These are phyloP conservation scores for Aureobasidium sp. DNA, from an alignment of 2,329 filamentous ascomycete species.

Conservation along the genomic window DNA sequence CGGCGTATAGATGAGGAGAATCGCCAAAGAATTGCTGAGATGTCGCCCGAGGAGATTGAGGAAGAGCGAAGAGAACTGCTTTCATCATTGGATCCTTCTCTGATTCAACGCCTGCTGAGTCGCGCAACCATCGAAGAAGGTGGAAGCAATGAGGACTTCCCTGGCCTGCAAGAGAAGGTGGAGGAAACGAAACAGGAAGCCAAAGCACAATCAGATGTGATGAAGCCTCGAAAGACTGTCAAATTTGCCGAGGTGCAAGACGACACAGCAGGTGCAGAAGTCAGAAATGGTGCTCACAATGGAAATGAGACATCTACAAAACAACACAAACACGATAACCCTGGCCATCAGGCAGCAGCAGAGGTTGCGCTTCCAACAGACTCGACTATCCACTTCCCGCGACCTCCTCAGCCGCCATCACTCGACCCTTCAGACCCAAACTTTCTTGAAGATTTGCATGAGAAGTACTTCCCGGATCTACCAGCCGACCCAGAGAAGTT, in stretches of 20 bases:
- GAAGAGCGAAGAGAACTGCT: constrained; percentile 75
- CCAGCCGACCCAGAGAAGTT: constrained; percentile 77
- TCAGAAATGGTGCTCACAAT: not conserved
- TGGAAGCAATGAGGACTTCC: constrained; percentile 35
- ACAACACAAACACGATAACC: not conserved
- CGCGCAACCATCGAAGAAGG: constrained; percentile 69
- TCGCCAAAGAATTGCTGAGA: constrained; percentile 59
- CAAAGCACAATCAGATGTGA: not conserved
- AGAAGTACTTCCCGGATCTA: constrained; percentile 88
- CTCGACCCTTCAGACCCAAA: constrained; percentile 77
- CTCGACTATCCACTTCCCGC: constrained; percentile 54
- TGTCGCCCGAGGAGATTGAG: constrained; percentile 77
- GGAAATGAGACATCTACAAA: not conserved
- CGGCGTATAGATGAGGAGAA: constrained; percentile 78
- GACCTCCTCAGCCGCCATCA: constrained; percentile 50
- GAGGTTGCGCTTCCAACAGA: constrained; percentile 17
- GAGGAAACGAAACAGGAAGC: not conserved
- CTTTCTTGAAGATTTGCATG: constrained; percentile 77
- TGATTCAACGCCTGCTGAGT: constrained; percentile 70
- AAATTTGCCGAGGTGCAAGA: constrained; percentile 8
- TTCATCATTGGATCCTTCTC: constrained; percentile 62
- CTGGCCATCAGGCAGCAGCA: constrained; percentile 7
- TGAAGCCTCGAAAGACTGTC: constrained; percentile 11
- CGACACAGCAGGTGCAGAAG: constrained; percentile 20
- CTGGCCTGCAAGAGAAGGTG: constrained; percentile 13